Evolutionary conservation across 192 early-diverging fungal genomes (phyloP), one percentile per base, ranked within the genome.

Genomic region (Podila verticillata): DNA sequence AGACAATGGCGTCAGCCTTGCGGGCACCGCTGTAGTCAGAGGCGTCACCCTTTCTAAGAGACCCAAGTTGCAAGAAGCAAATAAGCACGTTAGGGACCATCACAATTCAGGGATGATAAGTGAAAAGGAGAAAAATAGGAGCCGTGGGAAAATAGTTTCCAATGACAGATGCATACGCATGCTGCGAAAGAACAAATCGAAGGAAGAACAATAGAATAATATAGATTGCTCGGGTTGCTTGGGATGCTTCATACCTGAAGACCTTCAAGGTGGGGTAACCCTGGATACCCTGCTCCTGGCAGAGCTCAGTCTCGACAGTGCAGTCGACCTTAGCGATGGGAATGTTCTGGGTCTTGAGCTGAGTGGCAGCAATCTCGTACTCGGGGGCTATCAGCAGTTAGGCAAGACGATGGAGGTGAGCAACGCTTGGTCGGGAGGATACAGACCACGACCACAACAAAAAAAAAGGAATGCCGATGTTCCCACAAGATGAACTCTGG

Each of bases 221-320:
- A n/a, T n/a, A n/a, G n/a, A n/a, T 44, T 44, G 39, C 15, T 44
- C 39, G 39, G 3, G 39, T 44, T 44, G 39, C 39, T 4, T 17
- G 3, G 15, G 39, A 36, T 36, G 35, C 39, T n/a, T n/a, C n/a
- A 44, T 81, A 80, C 84, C 83, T 86, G 86, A 96, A 95, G 48
- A 98, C 86, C 86, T 97, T 99, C 72, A 98, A 83, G 13, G 96
- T 96, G 22, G 96, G 96, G 92, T 96, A 98, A 49, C 96, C 97
- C 68, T 89, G 82, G 51, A 99, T 86, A 44, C 91, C 89, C 63
- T 93, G 86, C 72, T 95, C 90, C 60, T 90, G 87, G 84, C 97
- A 99, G 31, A 96, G 81, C 12, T 92, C 91, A 44, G 89, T 85
- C 69, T 96, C 93, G 48, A 90, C 93, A 15, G 96, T 98, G 88